Percentiles rank a stretch among this genome's conserved stretches.
Evolutionary conservation across 2,329 filamentous ascomycete species (phyloP).

Genomic region (Hymenoscyphus scutula): DNA sequence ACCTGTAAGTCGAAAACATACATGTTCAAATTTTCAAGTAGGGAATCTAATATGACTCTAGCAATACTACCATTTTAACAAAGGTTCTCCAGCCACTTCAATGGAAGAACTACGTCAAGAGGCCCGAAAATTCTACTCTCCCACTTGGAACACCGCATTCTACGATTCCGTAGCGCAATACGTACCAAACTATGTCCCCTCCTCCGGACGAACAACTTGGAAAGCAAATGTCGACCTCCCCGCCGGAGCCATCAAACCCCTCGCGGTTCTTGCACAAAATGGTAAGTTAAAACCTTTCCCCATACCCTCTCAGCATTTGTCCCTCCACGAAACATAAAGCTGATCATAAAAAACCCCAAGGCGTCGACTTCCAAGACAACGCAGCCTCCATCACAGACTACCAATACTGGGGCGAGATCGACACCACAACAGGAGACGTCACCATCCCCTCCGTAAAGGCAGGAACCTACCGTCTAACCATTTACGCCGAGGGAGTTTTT

Average conservation of each 20-base stretch:
- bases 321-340: no score
- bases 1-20: constrained; percentile 37
- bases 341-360: constrained; percentile 19
- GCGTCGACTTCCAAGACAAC: constrained; percentile 58
- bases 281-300: not conserved
- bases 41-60: constrained; percentile 13
- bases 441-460: constrained; percentile 53
- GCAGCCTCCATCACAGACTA: constrained; percentile 52
- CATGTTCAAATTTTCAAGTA: no score
- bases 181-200: constrained; percentile 58
- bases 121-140: constrained; percentile 49
- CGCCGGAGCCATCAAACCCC: constrained; percentile 46
- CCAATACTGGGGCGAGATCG: constrained; percentile 61
- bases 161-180: constrained; percentile 61
- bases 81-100: constrained; percentile 45
- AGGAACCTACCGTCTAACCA: constrained; percentile 59
- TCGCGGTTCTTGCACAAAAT: constrained; percentile 54
- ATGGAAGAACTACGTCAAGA: constrained; percentile 52
- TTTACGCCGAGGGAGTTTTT: constrained; percentile 62
- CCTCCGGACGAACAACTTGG: constrained; percentile 49
- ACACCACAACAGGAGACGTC: constrained; percentile 44
- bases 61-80: constrained; percentile 63
- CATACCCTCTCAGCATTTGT: no score
- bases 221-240: constrained; percentile 52
- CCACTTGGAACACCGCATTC: constrained; percentile 56